Evolutionary conservation across 2,329 filamentous ascomycete genomes (phyloP).

Genomic region (Aspergillus uvarum): DNA sequence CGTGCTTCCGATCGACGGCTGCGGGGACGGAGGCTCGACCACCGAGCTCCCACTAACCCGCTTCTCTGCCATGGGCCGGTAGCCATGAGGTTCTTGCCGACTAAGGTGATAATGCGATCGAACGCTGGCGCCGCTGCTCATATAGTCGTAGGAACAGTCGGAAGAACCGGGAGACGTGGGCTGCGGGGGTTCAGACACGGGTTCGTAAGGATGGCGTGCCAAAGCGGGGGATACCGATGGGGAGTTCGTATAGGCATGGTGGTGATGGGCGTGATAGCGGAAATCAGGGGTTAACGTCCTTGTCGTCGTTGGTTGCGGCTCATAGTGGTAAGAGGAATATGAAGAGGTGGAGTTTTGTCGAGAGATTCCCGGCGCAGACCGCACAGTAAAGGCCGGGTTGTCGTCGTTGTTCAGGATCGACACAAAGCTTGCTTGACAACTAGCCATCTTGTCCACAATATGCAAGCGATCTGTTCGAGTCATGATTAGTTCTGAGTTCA

Average conservation of each 20-base stretch:
- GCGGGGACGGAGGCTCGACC: constrained; percentile 30
- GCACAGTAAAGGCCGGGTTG: constrained; percentile 47
- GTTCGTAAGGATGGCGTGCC: constrained; percentile 25
- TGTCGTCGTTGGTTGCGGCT: constrained; percentile 20
- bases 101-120: constrained; percentile 28
- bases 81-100: constrained; percentile 28
- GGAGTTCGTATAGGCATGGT: constrained; percentile 26
- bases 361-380: constrained; percentile 29
- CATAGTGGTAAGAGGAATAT: constrained; percentile 18
- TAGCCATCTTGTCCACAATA: constrained; percentile 27
- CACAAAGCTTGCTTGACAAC: constrained; percentile 37
- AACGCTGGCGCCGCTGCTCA: constrained; percentile 19
- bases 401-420: constrained; percentile 51
- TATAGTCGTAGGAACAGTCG: constrained; percentile 36
- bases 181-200: constrained; percentile 27
- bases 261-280: constrained; percentile 13
- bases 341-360: constrained; percentile 25
- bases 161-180: constrained; percentile 35
- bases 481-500: background rate
- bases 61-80: constrained; percentile 27
- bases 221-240: constrained; percentile 27
- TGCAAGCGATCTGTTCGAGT: background rate
- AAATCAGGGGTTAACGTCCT: constrained; percentile 17
- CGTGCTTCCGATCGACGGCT: constrained; percentile 23
- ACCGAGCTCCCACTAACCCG: constrained; percentile 25